phyloP scores from a whole-genome alignment of 441 rosid species.

The Erysimum cheiri region DNA sequence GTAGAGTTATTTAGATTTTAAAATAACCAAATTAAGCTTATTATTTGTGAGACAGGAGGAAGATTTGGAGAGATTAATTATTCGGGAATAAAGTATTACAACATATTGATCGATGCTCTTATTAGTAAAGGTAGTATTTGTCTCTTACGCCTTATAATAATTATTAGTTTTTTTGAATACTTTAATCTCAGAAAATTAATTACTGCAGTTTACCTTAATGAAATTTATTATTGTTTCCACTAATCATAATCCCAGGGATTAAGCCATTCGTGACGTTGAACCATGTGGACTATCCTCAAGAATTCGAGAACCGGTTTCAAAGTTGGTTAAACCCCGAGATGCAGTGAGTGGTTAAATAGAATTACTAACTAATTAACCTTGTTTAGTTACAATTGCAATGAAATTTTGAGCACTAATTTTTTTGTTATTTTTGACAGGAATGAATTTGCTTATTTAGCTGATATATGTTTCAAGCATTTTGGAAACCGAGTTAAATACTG shows the following conservation, averaged over 20 bases:
- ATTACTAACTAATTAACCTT: background rate
- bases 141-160: background rate
- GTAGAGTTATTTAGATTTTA: background rate
- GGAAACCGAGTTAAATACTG: slow-evolving; percentile 74
- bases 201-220: background rate
- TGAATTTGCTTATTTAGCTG: slow-evolving; percentile 65
- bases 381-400: background rate
- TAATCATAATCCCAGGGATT: slow-evolving; percentile 43
- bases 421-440: slow-evolving; percentile 45
- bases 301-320: slow-evolving; percentile 56
- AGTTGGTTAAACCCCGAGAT: slow-evolving; percentile 45
- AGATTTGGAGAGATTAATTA: slow-evolving; percentile 49
- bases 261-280: slow-evolving; percentile 56
- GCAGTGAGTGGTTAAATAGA: slow-evolving; percentile 33
- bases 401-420: too few relatives aligned
- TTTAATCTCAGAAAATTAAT: background rate
- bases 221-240: background rate
- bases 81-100: slow-evolving; percentile 53
- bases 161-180: background rate
- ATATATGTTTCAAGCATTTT: slow-evolving; percentile 62
- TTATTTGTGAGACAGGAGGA: slow-evolving; percentile 44
- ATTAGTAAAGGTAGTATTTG: slow-evolving; percentile 39
- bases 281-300: slow-evolving; percentile 60
- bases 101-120: slow-evolving; percentile 53
- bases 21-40: background rate